Evolutionary conservation across 768 basidiomycete species (phyloP), one percentile per base, ranked within the genome.

Genomic region (Lentinula sp.): DNA sequence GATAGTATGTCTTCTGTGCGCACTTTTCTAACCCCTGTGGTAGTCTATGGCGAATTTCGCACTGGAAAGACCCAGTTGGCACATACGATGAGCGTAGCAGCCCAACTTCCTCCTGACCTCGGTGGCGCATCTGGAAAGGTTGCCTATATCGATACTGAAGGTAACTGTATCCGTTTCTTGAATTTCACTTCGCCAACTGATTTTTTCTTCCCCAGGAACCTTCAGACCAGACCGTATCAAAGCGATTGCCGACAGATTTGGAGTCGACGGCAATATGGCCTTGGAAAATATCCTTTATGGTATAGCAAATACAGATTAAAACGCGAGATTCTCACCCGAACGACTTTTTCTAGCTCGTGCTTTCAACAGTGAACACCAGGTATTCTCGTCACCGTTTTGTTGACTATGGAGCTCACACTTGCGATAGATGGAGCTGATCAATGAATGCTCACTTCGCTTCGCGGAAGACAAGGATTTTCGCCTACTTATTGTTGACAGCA

Each of bases 21-120:
- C 20, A 35, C 16, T 56, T 59, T 57, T 59, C 43, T 59, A 48
- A 53, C 50, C 7, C 6, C 45, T 42, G 20, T 23, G 32, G 15
- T 61, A 93, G 95, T 98, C 2, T 98, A 94, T 68, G 95, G 96
- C 49, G 95, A 98, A 73, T 98, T 91, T 73, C 84, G 95, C 36
- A 98, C 96, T 0, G 95, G 95, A 35, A 95, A 96, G 75, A 97
- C 95, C 5, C 96, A 98, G 70, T 79, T 96, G 54, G 93, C 93
- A 28, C 96, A 97, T 73, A 98, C 95, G 12, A 90, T 97, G 82
- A 93, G 91, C 67, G 92, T 98, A 6, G 77, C 95, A 4, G 74
- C 93, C 4, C 95, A 98, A 69, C 82, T 98, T 49, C 95, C 95
- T 33, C 78, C 85, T 2, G 94, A 96, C 54, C 81, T 95, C 67